Evolutionary conservation across 495 filamentous ascomycete species (phyloP).

Genomic region (Symbiotaphrina buchneri): DNA sequence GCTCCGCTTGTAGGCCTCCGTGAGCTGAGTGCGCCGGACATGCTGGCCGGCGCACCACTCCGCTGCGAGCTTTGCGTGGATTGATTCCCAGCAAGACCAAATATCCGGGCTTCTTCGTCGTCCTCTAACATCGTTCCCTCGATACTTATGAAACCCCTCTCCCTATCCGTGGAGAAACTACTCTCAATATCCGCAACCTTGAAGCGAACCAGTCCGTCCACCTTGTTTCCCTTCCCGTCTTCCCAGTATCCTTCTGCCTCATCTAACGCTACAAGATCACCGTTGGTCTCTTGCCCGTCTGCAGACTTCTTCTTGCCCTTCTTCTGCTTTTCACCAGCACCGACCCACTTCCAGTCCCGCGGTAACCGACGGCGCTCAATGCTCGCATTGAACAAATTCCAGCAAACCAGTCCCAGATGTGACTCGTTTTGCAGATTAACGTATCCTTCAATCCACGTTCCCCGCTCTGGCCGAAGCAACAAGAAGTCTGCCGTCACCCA

Average conservation of each 20-base stretch:
- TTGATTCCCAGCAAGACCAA: no score
- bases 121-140: slow-evolving; percentile 40
- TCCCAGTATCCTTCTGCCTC: slow-evolving; percentile 30
- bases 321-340: background rate
- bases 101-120: slow-evolving; percentile 7
- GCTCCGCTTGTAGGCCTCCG: no score
- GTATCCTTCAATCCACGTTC: slow-evolving; percentile 34
- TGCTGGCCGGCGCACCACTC: no score
- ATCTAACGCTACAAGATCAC: slow-evolving; percentile 16
- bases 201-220: slow-evolving; percentile 37
- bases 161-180: slow-evolving; percentile 22
- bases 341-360: slow-evolving; percentile 37
- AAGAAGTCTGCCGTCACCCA: slow-evolving; percentile 58
- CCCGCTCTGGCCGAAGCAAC: slow-evolving; percentile 37
- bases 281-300: slow-evolving; percentile 11
- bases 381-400: slow-evolving; percentile 55
- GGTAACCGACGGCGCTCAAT: slow-evolving; percentile 46
- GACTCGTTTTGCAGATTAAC: slow-evolving; percentile 53
- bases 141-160: slow-evolving; percentile 40
- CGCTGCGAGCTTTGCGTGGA: no score
- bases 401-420: slow-evolving; percentile 44
- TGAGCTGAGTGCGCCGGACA: no score
- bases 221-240: slow-evolving; percentile 33
- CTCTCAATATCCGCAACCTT: slow-evolving; percentile 40
- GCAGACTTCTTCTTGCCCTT: background rate